Evolutionary conservation across 164 flowering plant species (phyloP).

Genomic region (Vitis cinerea): DNA sequence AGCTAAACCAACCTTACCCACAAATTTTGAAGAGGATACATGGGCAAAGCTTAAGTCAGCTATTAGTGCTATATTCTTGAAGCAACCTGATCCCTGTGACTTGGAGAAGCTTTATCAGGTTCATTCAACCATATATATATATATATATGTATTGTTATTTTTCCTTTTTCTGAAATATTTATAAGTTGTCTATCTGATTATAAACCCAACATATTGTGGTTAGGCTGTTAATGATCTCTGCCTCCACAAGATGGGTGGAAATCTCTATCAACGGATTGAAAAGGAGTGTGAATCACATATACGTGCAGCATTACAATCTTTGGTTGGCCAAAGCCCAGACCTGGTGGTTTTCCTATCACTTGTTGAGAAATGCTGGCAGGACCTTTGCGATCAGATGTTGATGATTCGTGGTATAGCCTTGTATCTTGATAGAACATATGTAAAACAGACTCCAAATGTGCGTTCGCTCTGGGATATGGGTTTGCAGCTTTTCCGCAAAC

Average conservation of each 20-base stretch:
- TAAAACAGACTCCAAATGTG: constrained; percentile 81
- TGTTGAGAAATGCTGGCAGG: constrained; percentile 97
- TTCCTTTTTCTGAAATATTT: background rate
- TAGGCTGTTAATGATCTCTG: constrained; percentile 95
- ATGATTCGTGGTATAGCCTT: constrained; percentile 98
- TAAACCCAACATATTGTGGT: constrained; percentile 13
- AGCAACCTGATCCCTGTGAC: constrained; percentile 83
- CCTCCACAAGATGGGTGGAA: constrained; percentile 91
- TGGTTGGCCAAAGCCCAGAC: constrained; percentile 97
- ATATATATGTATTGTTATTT: background rate
- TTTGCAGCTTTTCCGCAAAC: constrained; percentile 88
- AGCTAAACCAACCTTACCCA: constrained; percentile 86
- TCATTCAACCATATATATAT: background rate
- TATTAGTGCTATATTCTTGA: constrained; percentile 85
- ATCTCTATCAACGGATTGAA: constrained; percentile 80
- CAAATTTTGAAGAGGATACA: constrained; percentile 92
- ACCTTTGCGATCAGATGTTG: constrained; percentile 93
- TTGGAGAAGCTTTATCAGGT: constrained; percentile 92
- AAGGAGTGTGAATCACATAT: constrained; percentile 87
- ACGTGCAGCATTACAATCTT: constrained; percentile 59
- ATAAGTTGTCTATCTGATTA: background rate
- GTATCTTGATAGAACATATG: constrained; percentile 92
- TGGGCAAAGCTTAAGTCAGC: constrained; percentile 93
- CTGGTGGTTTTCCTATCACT: constrained; percentile 85
- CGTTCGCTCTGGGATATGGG: constrained; percentile 99